These are phyloP conservation scores for Bathelium albidoporum DNA, from an alignment of 495 filamentous ascomycete species.

Conservation along the genomic window DNA sequence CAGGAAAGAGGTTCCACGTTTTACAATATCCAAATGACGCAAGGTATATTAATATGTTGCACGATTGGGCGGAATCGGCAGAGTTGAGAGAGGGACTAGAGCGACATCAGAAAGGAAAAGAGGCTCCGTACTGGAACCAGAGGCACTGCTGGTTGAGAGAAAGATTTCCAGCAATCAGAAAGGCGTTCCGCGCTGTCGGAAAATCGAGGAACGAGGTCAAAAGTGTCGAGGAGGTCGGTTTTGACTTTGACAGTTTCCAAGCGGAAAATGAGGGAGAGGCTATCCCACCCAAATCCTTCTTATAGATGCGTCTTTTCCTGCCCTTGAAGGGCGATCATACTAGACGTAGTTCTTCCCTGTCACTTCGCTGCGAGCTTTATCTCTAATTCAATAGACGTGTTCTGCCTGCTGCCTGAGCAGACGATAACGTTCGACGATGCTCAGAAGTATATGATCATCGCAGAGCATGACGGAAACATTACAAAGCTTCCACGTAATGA, in stretches of 20 bases:
- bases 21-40: slow-evolving; percentile 66
- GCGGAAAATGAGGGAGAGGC: slow-evolving; percentile 11
- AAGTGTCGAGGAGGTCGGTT: slow-evolving; percentile 49
- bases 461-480: no score
- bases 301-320: not conserved
- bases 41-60: slow-evolving; percentile 63
- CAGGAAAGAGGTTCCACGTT: slow-evolving; percentile 49
- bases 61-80: slow-evolving; percentile 49
- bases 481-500: no score
- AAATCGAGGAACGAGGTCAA: slow-evolving; percentile 35
- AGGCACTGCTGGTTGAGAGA: slow-evolving; percentile 55
- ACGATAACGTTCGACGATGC: not conserved
- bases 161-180: slow-evolving; percentile 44
- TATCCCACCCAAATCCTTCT: not conserved
- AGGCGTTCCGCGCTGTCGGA: slow-evolving; percentile 42
- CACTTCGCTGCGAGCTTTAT: not conserved
- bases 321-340: not conserved
- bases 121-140: slow-evolving; percentile 55
- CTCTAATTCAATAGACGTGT: not conserved
- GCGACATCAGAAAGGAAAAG: slow-evolving; percentile 48
- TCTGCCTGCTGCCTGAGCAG: not conserved
- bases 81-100: slow-evolving; percentile 27
- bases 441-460: not conserved
- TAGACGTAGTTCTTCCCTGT: no score
- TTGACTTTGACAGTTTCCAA: slow-evolving; percentile 40